Evolutionary conservation across 192 early-diverging fungal species (phyloP).

Genomic region (Dissophora ornata): DNA sequence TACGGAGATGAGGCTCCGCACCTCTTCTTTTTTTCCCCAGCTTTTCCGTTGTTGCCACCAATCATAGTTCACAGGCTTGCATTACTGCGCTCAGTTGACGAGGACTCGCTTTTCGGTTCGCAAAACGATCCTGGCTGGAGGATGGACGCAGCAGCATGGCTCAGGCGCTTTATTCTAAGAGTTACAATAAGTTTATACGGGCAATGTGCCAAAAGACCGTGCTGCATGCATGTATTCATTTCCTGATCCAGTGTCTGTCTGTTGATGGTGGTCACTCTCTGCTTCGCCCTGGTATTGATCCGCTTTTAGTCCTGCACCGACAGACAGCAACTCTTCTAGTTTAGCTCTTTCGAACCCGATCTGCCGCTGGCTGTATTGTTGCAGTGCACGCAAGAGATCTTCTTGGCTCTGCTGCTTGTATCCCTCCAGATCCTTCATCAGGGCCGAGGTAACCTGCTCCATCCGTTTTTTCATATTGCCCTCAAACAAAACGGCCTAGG

Average conservation of each 20-base stretch:
- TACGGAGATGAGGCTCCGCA: neutral
- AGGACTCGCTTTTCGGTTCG: too few species aligned
- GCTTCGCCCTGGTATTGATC: conserved; percentile 2
- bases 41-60: neutral
- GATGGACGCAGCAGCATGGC: too few species aligned
- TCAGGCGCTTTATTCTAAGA: too few species aligned
- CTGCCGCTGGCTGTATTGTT: conserved; percentile 55
- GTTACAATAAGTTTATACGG: neutral
- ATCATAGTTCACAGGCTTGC: neutral
- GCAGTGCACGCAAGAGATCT: conserved; percentile 48
- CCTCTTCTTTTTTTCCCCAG: neutral
- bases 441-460: conserved; percentile 47
- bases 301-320: conserved; percentile 16
- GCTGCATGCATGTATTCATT: neutral
- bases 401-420: conserved; percentile 54
- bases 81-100: neutral
- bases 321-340: conserved; percentile 48
- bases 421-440: conserved; percentile 49
- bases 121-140: too few species aligned
- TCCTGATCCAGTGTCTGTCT: neutral
- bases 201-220: neutral
- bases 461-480: conserved; percentile 56
- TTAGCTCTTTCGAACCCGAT: conserved; percentile 56
- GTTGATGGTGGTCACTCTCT: neutral
- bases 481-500: conserved; percentile 51